A percentile compares a stretch with the other conserved stretches of the same genome.
phyloP scores from a whole-genome alignment of 768 basidiomycete genomes.

The Termitomyces sp. region DNA sequence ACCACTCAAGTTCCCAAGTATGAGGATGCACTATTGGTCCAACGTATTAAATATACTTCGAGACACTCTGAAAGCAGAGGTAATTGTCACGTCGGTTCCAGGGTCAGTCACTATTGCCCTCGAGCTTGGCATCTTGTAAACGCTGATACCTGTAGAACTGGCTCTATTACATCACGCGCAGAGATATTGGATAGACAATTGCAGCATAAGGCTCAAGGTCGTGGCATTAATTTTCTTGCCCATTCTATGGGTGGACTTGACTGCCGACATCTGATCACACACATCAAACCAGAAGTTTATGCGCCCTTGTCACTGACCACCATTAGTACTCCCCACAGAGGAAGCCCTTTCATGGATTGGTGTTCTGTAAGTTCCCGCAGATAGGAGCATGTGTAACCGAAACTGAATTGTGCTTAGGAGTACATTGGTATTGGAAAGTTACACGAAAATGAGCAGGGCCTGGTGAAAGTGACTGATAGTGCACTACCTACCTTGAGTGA shows the following conservation, averaged over 20 bases:
- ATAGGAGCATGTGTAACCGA: not conserved
- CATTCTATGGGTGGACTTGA: slow-evolving; percentile 99
- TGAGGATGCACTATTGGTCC: slow-evolving; percentile 92
- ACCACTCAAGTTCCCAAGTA: slow-evolving; percentile 72
- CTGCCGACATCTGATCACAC: slow-evolving; percentile 87
- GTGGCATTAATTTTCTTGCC: slow-evolving; percentile 87
- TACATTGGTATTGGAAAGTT: slow-evolving; percentile 88
- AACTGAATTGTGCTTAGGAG: slow-evolving; percentile 39
- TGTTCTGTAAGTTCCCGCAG: slow-evolving; percentile 59
- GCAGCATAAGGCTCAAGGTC: slow-evolving; percentile 56
- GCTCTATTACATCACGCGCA: slow-evolving; percentile 80
- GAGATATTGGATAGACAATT: slow-evolving; percentile 71
- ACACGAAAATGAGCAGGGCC: slow-evolving; percentile 32
- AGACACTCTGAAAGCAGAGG: slow-evolving; percentile 81
- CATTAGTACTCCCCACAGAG: slow-evolving; percentile 90
- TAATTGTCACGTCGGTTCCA: slow-evolving; percentile 94
- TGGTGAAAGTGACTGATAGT: slow-evolving; percentile 10
- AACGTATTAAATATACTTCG: slow-evolving; percentile 79
- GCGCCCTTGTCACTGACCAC: slow-evolving; percentile 83
- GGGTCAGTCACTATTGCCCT: slow-evolving; percentile 46
- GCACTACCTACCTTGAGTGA: not conserved
- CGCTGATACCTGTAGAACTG: slow-evolving; percentile 54
- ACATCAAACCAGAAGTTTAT: slow-evolving; percentile 78
- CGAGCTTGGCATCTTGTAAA: not conserved
- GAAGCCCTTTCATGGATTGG: slow-evolving; percentile 99